Base-by-base conservation (phyloP, 441 rosid genomes). In the Manihot esculenta region DNA sequence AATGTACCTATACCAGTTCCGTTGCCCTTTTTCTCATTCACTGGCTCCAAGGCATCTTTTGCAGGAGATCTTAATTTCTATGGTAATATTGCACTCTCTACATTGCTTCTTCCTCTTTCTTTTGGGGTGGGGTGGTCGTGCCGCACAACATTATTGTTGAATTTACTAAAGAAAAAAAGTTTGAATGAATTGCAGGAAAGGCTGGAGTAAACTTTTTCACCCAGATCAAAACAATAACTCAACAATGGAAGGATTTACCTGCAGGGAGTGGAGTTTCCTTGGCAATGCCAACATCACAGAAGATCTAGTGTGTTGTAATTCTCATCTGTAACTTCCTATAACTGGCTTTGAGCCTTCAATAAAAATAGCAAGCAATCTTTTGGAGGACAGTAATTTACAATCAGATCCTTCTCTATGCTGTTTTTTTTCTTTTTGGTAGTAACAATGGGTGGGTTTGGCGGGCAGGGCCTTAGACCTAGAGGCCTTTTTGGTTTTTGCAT, bases 1-100 rank as follows among this genome's bases (percentile, higher is more conserved):
- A 94, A 94, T 69, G 97, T 94, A 64, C 98, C 98, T 8, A 88
- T 94, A 66, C 97, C 98, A 33, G 96, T 91, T 64, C 97, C 98
- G 50, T 72, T 94, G 76, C 97, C 97, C 14, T 92, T 94, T 73
- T 94, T 90, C 86, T 89, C 98, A 5, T 94, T 88, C 63, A 94
- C 96, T 0, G 97, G 95, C 51, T 82, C 89, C 23, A 94, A 94
- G 83, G 95, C 98, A 41, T 94, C 97, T 1, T 94, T 94, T 59
- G 92, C 97, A 0, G 97, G 98, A 5, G 97, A 92, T 74, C 88
- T 91, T 13, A 94, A 90, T 72, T 94, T 94, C 83, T 90, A 90
- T 54, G 98, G 98, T 94, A 89, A 78, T 33, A 54, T 54, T 26
- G n/a, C 27, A 7, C 55, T 59, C 71, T 45, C 67, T 57, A 7